Base-by-base conservation (phyloP, 805 yeast species). In the Candida parachauliodes region DNA sequence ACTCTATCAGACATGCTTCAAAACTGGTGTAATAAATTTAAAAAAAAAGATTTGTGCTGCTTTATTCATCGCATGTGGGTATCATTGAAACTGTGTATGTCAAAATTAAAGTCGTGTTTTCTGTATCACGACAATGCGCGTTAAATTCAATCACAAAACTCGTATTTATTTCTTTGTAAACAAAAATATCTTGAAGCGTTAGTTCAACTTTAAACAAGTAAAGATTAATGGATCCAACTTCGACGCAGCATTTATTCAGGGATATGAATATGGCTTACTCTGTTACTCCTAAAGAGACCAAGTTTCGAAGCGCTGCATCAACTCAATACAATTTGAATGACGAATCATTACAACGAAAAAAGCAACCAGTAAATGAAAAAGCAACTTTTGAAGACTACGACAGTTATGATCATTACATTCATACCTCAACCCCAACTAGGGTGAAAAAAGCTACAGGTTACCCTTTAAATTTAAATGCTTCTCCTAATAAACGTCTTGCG, bases 1-100 rank as follows among this genome's bases (percentile, higher is more conserved):
- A 22, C 32, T 15, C 32, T 19, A 11, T 23, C 30, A 4, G 44
- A 37, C 44, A 40, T 43, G 11, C 21, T 33, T 10, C 10, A 21
- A 10, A 8, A 11, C 5, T 20, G 22, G 6, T 20, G 22, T n/a
- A n/a, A n/a, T n/a, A n/a, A n/a, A n/a, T n/a, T n/a, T n/a, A n/a
- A n/a, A n/a, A n/a, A n/a, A n/a, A n/a, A n/a, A 20, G 9, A 20
- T 20, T 20, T 7, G 9, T 9, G 6, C 22, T 20, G 6, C 8
- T 20, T 7, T 8, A 24, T 10, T 3, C 32, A 16, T 28, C 32
- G 32, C 32, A 28, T 28, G 32, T 28, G 32, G 17, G 6, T 7
- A 28, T 20, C 32, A 28, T 20, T 28, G 18, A 25, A 22, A 34
- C 12, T 17, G 25, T 20, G 28, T 20, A 19, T 28, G 22, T 5